A percentile compares a stretch with the other conserved stretches of the same genome.
These are phyloP conservation scores for Panaeolus cyanescens DNA, from an alignment of 768 basidiomycete genomes.

Conservation along the genomic window DNA sequence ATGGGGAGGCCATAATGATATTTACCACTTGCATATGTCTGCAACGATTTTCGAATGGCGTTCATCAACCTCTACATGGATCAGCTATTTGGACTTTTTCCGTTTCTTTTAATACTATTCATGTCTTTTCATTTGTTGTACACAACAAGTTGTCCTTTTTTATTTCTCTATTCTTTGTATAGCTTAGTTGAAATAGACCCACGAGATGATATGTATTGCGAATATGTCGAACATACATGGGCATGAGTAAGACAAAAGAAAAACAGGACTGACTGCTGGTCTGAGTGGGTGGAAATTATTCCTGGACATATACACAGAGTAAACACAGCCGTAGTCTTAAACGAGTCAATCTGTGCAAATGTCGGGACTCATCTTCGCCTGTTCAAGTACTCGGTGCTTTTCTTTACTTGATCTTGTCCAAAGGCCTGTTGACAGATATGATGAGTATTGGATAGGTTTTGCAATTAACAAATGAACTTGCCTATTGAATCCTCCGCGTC, in stretches of 20 bases:
- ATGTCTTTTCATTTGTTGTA: conserved; percentile 15
- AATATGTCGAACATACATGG: neutral
- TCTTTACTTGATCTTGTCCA: conserved; percentile 90
- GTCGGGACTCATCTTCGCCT: neutral
- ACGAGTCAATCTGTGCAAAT: conserved; percentile 4
- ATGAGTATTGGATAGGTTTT: conserved; percentile 48
- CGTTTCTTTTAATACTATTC: neutral
- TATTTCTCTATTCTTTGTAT: conserved; percentile 21
- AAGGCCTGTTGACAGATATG: conserved; percentile 67
- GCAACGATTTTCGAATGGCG: neutral
- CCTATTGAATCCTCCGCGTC: conserved; percentile 89
- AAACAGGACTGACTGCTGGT: neutral
- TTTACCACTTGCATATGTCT: neutral
- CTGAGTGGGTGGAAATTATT: neutral
- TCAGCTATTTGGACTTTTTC: conserved; percentile 8
- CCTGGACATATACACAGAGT: neutral
- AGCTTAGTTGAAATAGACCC: conserved; percentile 22
- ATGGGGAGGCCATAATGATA: neutral
- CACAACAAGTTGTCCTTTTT: conserved; percentile 11
- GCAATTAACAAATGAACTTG: conserved; percentile 24
- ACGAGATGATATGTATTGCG: conserved; percentile 7
- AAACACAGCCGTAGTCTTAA: neutral
- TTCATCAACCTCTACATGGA: neutral
- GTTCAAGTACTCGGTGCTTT: neutral
- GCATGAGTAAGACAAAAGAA: neutral